Evolutionary conservation across 257 asterid genomes (phyloP).

Genomic region (Ligustrum vulgare): DNA sequence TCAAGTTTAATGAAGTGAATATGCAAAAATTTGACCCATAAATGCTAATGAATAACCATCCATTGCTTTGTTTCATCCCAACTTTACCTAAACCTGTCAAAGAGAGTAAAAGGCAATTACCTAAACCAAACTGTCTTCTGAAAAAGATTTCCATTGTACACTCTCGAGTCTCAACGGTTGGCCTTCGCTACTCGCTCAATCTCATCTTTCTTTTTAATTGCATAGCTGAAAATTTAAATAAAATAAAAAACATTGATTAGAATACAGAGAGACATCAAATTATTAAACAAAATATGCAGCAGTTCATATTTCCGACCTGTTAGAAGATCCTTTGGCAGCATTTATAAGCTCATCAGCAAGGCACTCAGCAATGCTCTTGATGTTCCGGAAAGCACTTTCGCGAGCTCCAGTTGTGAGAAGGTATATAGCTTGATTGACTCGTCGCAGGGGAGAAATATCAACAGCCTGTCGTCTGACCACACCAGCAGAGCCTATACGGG

Average conservation of each 20-base stretch:
- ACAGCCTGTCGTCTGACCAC: slow-evolving; percentile 58
- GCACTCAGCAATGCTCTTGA: slow-evolving; percentile 59
- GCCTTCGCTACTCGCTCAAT: slow-evolving; percentile 95
- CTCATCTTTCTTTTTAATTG: slow-evolving; percentile 89
- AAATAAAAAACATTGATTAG: background rate
- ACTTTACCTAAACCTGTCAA: background rate
- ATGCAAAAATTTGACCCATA: background rate
- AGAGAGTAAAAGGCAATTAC: background rate
- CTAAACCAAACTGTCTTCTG: slow-evolving; percentile 15
- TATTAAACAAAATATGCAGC: background rate
- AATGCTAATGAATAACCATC: background rate
- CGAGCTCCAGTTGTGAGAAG: slow-evolving; percentile 57
- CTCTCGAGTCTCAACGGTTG: slow-evolving; percentile 66
- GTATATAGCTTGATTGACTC: slow-evolving; percentile 56
- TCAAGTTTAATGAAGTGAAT: background rate
- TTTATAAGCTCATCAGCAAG: slow-evolving; percentile 61
- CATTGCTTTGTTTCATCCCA: background rate
- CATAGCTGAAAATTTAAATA: slow-evolving; percentile 51
- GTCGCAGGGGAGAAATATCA: slow-evolving; percentile 60
- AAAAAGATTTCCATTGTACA: background rate
- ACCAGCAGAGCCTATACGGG: slow-evolving; percentile 59
- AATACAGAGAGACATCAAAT: background rate
- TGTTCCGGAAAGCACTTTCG: slow-evolving; percentile 54
- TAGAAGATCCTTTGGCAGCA: slow-evolving; percentile 49
- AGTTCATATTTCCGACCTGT: slow-evolving; percentile 29